phyloP scores from a whole-genome alignment of 2,329 filamentous ascomycete species.

The Ophiostoma sp. region DNA sequence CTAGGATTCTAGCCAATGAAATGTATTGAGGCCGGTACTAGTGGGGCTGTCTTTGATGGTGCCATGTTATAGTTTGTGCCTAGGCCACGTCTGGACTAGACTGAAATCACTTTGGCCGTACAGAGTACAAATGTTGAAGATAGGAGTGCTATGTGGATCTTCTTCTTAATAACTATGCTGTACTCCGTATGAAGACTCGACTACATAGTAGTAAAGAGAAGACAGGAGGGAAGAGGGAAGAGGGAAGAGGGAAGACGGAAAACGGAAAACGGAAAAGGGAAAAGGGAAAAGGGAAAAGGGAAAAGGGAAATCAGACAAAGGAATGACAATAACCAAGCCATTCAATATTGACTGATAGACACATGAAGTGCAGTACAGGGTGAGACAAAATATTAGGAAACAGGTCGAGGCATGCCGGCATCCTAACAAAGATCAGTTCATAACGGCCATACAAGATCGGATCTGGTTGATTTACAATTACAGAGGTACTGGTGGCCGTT shows the following conservation, averaged over 20 bases:
- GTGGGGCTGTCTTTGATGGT: background rate
- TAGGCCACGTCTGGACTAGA: background rate
- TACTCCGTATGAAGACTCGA: too few relatives aligned
- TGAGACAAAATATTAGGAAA: background rate
- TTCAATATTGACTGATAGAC: too few relatives aligned
- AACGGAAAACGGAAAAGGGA: background rate
- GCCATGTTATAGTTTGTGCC: background rate
- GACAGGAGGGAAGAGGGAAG: too few relatives aligned
- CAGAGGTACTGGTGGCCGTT: background rate
- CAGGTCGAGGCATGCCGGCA: background rate
- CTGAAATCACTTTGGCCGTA: background rate
- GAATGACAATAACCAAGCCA: background rate
- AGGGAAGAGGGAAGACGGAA: background rate
- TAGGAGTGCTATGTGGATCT: too few relatives aligned
- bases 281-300: background rate
- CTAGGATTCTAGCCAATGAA: background rate
- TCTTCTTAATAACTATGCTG: too few relatives aligned
- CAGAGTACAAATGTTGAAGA: background rate
- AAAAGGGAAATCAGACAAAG: background rate
- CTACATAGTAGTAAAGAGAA: too few relatives aligned
- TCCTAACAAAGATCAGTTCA: background rate
- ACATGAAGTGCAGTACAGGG: too few relatives aligned
- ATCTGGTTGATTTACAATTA: background rate
- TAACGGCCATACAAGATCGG: background rate
- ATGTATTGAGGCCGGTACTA: background rate